phyloP scores from a whole-genome alignment of 768 basidiomycete genomes.

The Lentinula detonsa region DNA sequence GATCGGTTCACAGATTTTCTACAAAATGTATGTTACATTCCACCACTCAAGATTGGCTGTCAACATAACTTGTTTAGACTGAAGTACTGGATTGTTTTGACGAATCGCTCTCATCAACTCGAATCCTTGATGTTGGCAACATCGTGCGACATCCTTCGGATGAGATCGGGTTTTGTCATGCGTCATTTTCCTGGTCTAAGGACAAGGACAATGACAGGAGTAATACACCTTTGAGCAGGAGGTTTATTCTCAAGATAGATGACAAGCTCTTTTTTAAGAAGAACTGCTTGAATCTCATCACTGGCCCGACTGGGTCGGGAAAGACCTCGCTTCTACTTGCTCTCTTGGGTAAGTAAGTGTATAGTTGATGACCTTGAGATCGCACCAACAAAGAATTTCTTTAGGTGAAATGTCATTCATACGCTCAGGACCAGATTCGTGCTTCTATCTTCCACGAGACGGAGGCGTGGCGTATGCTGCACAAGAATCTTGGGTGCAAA shows the following conservation, averaged over 20 bases:
- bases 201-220: constrained; percentile 11
- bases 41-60: neutral
- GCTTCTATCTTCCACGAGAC: constrained; percentile 62
- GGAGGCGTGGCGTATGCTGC: constrained; percentile 74
- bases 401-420: constrained; percentile 55
- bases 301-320: constrained; percentile 30
- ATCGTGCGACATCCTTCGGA: constrained; percentile 3
- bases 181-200: constrained; percentile 31
- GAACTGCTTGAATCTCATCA: constrained; percentile 30
- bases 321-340: constrained; percentile 44
- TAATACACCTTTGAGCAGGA: constrained; percentile 22
- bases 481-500: constrained; percentile 84
- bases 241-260: constrained; percentile 31
- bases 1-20: constrained; percentile 20
- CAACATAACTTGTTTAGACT: constrained; percentile 12
- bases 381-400: neutral
- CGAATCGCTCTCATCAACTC: neutral
- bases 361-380: constrained; percentile 3
- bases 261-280: constrained; percentile 34
- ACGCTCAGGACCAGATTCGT: constrained; percentile 44
- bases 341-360: constrained; percentile 22
- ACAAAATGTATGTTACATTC: neutral
- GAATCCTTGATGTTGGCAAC: neutral
- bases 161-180: constrained; percentile 26
- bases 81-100: constrained; percentile 21